A percentile compares a stretch with the other conserved stretches of the same genome.
These are phyloP conservation scores for Amaranthus hypochondriacus DNA, from an alignment of 148 eudicot genomes.

Conservation along the genomic window DNA sequence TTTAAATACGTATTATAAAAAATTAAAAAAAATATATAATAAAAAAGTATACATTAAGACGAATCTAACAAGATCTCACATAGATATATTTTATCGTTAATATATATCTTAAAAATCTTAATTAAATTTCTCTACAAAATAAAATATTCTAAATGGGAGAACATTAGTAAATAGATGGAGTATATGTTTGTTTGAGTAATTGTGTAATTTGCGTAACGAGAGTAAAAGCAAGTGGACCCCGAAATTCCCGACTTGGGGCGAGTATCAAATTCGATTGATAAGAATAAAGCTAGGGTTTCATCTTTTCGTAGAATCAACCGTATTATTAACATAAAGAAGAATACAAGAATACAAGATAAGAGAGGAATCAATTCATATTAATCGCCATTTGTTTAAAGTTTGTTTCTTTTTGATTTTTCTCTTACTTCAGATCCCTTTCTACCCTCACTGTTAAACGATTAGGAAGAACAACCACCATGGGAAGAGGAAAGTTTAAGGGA, in stretches of 20 bases:
- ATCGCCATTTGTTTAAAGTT: constrained; percentile 10
- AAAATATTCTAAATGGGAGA: no score
- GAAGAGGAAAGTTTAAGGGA: constrained; percentile 65
- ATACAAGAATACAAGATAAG: not conserved
- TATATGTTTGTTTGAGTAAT: no score
- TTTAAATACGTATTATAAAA: no score
- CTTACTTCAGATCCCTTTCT: constrained; percentile 20
- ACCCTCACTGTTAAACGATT: not conserved
- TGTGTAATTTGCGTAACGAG: no score
- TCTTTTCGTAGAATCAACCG: not conserved
- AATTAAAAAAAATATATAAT: no score
- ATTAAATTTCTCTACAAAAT: no score
- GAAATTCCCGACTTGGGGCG: not conserved
- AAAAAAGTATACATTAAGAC: no score
- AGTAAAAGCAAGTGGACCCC: not conserved
- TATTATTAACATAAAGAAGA: not conserved
- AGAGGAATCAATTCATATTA: constrained; percentile 5
- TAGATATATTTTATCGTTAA: no score
- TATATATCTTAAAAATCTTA: no score
- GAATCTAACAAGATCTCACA: no score
- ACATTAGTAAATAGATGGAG: no score
- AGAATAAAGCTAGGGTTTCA: constrained; percentile 18
- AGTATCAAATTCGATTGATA: not conserved
- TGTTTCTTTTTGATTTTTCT: not conserved
- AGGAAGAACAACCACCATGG: constrained; percentile 29